Evolutionary conservation across 768 basidiomycete species (phyloP), one percentile per base, ranked within the genome.

Genomic region (Termitomyces sp.): DNA sequence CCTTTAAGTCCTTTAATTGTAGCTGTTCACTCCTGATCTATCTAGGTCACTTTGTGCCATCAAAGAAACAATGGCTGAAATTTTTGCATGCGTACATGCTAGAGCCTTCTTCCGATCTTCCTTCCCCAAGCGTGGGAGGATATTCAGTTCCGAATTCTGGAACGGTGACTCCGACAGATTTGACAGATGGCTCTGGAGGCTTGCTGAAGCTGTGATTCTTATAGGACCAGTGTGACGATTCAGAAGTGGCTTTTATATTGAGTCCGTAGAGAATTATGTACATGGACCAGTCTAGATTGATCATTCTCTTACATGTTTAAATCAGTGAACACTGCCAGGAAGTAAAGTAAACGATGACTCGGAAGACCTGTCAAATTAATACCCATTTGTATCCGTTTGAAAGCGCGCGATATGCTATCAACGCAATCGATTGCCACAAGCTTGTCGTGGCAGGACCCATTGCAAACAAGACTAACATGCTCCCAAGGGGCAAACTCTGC

Each of bases 41-140:
- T 6, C 20, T 22, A 92, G 91, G 90, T 8, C 92, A 94, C 69
- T 91, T 92, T 62, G 84, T 94, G 4, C 92, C 92, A 1, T 86
- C 85, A 10, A 90, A 87, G 63, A 83, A 80, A 1, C 78, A 73
- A 44, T 94, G 90, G 92, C 78, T 88, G 31, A 80, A 78, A 63
- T 93, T 94, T 70, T 73, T 94, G 53, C 77, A 78, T 49, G 81
- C 81, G 8, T 94, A 87, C 67, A 73, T 91, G 62, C 71, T 71
- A 55, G 73, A 84, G 65, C 85, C 85, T 12, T 67, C 64, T 13
- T 75, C 72, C 8, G 63, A 77, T 18, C 67, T 83, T 3, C 75
- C 77, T 13, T 79, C 82, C 15, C 85, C 83, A 4, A 63, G 65
- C 22, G 56, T 62, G 26, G 60, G n/a, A 55, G 62, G 3, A 51